Base-by-base conservation (phyloP, 2,329 filamentous ascomycete genomes). In the Fusarium longipes region DNA sequence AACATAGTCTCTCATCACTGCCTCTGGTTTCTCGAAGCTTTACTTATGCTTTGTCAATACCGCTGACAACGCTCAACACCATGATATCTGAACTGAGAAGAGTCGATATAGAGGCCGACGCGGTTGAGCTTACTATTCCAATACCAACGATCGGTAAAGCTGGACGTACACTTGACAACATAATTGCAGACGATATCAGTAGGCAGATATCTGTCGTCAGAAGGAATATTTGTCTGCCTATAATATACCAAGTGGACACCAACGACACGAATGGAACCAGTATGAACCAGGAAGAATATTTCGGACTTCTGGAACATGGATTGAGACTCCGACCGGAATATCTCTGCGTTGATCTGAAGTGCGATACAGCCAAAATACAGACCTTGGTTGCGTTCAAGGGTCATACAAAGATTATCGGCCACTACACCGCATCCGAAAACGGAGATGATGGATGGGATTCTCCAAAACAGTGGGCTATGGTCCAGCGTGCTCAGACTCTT, bases 51-150 rank as follows among this genome's bases (percentile, higher is more conserved):
- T 24, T 61, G 5, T 44, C 32, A 0, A 6, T 61, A 11, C 55
- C 44, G 1, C 39, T 60, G 1, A 8, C 27, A 3, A 61, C 44
- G 6, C 38, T 61, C 2, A 29, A 9, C 1, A 1, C 6, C 1
- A 1, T 60, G 0, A 2, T 61, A 0, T 15, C 22, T 0, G 22
- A 60, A 3, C 50, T 61, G 7, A 17, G 22, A 0, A 39, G 27
- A 5, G 8, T 53, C 4, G 57, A 61, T 5, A 29, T 50, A 1
- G 57, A 53, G 35, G 57, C 55, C 2, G 57, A 61, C 2, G 55
- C 44, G 0, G 17, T 61, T 29, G 55, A 61, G 3, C 10, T 61
- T 1, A 53, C 27, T 3, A 39, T 61, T 18, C 32, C 57, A 3
- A 24, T 24, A 6, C 9, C 20, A 15, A 8, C 7, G 8, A 3